A percentile compares a stretch with the other conserved stretches of the same genome.
Conservation (phyloP, 78 protist genomes). For the Isochrysis galbana region DNA sequence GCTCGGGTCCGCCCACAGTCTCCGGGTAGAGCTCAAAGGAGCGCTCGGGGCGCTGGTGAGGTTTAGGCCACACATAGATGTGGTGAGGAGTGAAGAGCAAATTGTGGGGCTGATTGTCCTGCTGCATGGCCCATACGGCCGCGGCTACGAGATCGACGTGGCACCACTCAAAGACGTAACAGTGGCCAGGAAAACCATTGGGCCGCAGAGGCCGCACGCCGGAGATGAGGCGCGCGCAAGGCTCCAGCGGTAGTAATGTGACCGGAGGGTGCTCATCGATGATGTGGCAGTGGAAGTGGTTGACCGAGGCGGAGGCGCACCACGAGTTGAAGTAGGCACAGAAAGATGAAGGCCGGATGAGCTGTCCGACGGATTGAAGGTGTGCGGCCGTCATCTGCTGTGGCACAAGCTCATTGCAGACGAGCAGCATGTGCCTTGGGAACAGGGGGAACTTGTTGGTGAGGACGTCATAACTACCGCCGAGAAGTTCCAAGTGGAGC, state of each 20-base stretch:
- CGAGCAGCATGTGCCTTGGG: background rate
- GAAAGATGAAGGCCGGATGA: background rate
- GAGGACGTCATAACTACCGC: background rate
- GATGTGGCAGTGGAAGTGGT: slow-evolving; percentile 21
- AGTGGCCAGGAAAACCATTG: background rate
- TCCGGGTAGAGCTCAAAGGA: background rate
- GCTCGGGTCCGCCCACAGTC: slow-evolving; percentile 20
- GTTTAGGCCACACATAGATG: background rate
- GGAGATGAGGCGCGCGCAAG: background rate
- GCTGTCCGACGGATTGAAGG: background rate
- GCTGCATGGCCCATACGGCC: background rate
- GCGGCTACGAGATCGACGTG: background rate
- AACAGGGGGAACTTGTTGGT: slow-evolving; percentile 17
- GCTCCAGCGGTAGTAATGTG: background rate
- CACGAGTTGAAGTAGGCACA: slow-evolving; percentile 32
- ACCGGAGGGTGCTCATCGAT: slow-evolving; percentile 16
- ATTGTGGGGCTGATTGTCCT: background rate
- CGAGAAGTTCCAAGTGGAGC: background rate
- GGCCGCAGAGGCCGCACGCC: background rate
- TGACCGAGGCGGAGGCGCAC: slow-evolving; percentile 16
- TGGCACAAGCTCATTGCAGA: background rate
- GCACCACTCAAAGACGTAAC: background rate
- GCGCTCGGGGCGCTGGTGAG: background rate
- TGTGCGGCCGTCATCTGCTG: background rate
- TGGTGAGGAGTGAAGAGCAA: background rate